phyloP scores from a whole-genome alignment of 768 basidiomycete genomes.

The Ramaria rubella region DNA sequence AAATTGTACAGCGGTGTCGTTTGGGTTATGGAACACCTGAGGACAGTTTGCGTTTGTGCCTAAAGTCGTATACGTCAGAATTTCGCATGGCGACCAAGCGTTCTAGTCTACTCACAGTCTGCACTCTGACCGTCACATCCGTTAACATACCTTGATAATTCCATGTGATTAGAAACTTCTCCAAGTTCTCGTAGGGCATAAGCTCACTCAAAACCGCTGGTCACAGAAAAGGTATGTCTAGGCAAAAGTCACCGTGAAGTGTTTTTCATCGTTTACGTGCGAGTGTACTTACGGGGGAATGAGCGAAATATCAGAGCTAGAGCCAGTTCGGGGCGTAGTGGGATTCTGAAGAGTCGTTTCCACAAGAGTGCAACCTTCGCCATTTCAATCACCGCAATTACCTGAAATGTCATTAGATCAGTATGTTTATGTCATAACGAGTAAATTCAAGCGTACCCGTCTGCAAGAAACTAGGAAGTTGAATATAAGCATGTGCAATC shows the following conservation, averaged over 20 bases:
- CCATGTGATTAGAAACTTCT: conserved; percentile 5
- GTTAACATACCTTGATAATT: conserved; percentile 30
- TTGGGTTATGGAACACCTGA: not conserved
- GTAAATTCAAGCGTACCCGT: conserved; percentile 8
- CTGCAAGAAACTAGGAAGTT: conserved; percentile 16
- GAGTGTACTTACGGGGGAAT: conserved; percentile 34
- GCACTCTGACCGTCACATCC: conserved; percentile 41
- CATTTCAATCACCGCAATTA: conserved; percentile 36
- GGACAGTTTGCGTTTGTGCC: not conserved
- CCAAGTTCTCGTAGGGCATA: conserved; percentile 12
- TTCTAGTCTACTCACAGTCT: conserved; percentile 40
- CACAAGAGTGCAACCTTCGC: conserved; percentile 40
- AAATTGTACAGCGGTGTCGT: not conserved
- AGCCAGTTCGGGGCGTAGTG: conserved; percentile 35
- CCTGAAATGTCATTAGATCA: conserved; percentile 29
- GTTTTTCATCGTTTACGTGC: not conserved
- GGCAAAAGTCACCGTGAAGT: conserved; percentile 10
- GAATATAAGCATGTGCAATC: conserved; percentile 35
- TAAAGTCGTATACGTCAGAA: too few relatives aligned
- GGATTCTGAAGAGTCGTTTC: conserved; percentile 45
- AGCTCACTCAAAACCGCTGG: conserved; percentile 32
- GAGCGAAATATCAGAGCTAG: conserved; percentile 43
- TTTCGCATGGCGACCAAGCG: too few relatives aligned
- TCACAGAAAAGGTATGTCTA: conserved; percentile 37
- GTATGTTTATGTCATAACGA: not conserved